phyloP scores from a whole-genome alignment of 225 moss, liverwort and hornwort species.

The Bryum argenteum region DNA sequence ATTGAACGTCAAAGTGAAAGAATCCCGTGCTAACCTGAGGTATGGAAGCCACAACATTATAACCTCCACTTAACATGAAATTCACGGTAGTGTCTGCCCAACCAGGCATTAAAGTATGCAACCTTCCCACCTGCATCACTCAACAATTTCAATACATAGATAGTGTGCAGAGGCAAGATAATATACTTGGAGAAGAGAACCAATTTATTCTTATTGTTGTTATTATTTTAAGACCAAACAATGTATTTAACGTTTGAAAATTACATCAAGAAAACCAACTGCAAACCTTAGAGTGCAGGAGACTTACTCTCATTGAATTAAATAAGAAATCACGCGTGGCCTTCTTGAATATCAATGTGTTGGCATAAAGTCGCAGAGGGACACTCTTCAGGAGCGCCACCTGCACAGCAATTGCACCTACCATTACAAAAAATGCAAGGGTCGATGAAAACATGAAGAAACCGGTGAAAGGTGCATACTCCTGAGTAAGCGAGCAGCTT shows the following conservation, averaged over 20 bases:
- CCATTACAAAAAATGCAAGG: constrained; percentile 18
- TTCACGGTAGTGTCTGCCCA: constrained; percentile 94
- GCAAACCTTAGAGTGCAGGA: neutral
- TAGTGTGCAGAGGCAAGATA: too few relatives aligned
- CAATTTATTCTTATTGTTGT: too few relatives aligned
- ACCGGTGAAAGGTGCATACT: constrained; percentile 43
- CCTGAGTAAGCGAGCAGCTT: constrained; percentile 86
- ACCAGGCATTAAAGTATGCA: constrained; percentile 87
- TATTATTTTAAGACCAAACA: too few relatives aligned
- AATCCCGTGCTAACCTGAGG: constrained; percentile 52
- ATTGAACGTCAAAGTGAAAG: neutral
- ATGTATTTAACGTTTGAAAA: too few relatives aligned
- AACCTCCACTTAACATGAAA: constrained; percentile 98
- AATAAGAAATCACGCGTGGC: constrained; percentile 54
- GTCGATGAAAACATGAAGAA: too few relatives aligned
- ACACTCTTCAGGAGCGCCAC: constrained; percentile 92
- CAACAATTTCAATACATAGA: constrained; percentile 17
- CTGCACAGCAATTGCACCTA: constrained; percentile 46
- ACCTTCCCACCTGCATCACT: constrained; percentile 76
- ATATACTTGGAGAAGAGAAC: too few relatives aligned
- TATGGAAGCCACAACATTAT: constrained; percentile 66
- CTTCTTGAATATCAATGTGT: constrained; percentile 69
- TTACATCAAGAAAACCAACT: too few relatives aligned
- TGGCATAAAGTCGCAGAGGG: constrained; percentile 81
- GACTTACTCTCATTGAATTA: constrained; percentile 73